Base-by-base conservation (phyloP, 495 filamentous ascomycete genomes). In the Lasiosphaeria ovina region DNA sequence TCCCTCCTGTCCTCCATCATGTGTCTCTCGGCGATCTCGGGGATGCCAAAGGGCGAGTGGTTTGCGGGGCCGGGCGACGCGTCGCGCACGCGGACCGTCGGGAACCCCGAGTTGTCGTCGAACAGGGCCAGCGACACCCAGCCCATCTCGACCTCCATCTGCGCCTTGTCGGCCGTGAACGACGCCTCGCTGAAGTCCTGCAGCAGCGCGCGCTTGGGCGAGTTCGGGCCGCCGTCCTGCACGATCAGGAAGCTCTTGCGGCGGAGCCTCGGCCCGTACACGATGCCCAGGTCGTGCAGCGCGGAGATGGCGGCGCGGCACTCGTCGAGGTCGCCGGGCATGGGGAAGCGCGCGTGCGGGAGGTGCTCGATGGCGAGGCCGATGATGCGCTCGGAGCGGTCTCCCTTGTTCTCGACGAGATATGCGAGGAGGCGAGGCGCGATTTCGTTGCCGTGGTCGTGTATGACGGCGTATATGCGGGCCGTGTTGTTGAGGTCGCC, bases 321-420 rank as follows among this genome's bases (percentile, higher is more conserved):
- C 44, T 47, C 44, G 12, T 47, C 44, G 11, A 47, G 12, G 44
- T 47, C 44, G 12, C 16, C 2, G 8, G 44, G 44, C 44, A n/a
- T 47, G 8, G 44, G 12, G 44, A 47, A 47, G 12, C 44, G 44
- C 4, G 12, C 44, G 12, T 47, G 12, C 6, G 44, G 6, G 8
- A 47, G 6, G 16, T 14, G 6, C 12, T 47, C 44, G 12, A 47
- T 47, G 8, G 11, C 44, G 5, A 47, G 11, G 8, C 44, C 44
- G 44, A 47, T n/a, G 12, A 47, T 47, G 8, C 44, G 7, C 11
- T 47, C 44, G 44, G 44, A 47, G 12, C 12, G 16, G 12, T 47
- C 12, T n/a, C 44, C 44, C 44, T 47, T 47, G 44, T 47, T 47
- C 44, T 47, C 44, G 44, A 47, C 44, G 8, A 47, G 44, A n/a